Percentiles rank a stretch among this genome's conserved stretches.
phyloP scores from a whole-genome alignment of 805 yeast genomes.

The Yamadazyma sp. region DNA sequence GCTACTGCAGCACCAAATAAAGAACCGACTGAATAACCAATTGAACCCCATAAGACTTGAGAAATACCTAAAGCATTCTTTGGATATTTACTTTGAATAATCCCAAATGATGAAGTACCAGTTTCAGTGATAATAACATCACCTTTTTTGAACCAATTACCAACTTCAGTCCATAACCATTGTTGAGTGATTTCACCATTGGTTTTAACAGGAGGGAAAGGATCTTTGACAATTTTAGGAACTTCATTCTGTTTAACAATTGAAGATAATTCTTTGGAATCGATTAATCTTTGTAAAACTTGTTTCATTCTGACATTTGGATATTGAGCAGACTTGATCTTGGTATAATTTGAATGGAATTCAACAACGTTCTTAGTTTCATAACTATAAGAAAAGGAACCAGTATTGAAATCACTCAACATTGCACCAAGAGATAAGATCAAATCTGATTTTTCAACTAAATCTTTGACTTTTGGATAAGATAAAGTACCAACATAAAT shows the following conservation, averaged over 20 bases:
- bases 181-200: conserved; percentile 21
- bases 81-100: conserved; percentile 29
- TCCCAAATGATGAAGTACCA: conserved; percentile 36
- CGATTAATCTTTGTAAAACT: conserved; percentile 24
- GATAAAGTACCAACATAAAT: conserved; percentile 84
- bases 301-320: conserved; percentile 71
- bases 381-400: conserved; percentile 76
- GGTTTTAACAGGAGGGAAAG: conserved; percentile 11
- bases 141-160: conserved; percentile 27
- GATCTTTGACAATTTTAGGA: conserved; percentile 12
- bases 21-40: conserved; percentile 35
- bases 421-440: conserved; percentile 78
- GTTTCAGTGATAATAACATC: conserved; percentile 34
- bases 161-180: conserved; percentile 29
- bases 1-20: conserved; percentile 33
- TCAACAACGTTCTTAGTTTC: conserved; percentile 72
- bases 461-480: conserved; percentile 14
- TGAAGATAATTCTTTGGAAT: conserved; percentile 5
- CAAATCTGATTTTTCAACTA: conserved; percentile 47
- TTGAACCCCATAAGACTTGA: conserved; percentile 36
- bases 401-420: conserved; percentile 86
- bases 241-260: conserved; percentile 13
- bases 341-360: conserved; percentile 75
- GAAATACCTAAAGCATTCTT: conserved; percentile 29
- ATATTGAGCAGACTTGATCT: conserved; percentile 66